Base-by-base conservation (phyloP, 352 stramenopile species). In the Pythium rishiriense region DNA sequence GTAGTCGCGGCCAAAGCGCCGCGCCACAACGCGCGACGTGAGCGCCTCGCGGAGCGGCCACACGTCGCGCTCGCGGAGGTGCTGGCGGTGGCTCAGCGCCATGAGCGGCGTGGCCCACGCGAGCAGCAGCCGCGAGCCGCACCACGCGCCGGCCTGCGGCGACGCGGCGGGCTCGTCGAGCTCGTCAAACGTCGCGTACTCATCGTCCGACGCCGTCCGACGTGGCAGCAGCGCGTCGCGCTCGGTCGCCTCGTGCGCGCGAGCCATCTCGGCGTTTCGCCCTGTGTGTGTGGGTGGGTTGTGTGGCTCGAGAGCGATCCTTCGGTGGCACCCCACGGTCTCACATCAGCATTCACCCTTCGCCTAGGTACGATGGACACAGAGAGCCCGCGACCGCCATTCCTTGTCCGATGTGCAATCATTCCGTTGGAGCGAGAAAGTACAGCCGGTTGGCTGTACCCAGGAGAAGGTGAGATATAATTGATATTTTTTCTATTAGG, bases 51-150 rank as follows among this genome's bases (percentile, higher is more conserved):
- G 74, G n/a, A 87, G 68, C 11, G 70, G 66, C 78, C 76, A 87
- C 17, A 82, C 59, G 46, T 91, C 81, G 21, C 68, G 45, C 8
- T 50, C 62, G 26, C 76, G 51, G 19, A 89, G 69, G 25, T 87
- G 75, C 25, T 79, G 77, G 24, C 50, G 53, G 50, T 85, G 69
- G 7, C 74, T 74, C 29, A 83, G 47, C 19, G 50, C 12, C 70
- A 91, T 75, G 31, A 89, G 65, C 49, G 78, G 74, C 35, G 68
- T 66, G 41, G 82, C 76, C 79, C 81, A 91, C 25, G 66, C 47
- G 51, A 88, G 72, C 24, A 86, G 68, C 17, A 83, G 17, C 17
- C 72, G 69, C 17, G 79, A 84, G n/a, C 33, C 22, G n/a, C 58
- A 65, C 45, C 43, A 68, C 21, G 61, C 61, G 4, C 28, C 21